Base-by-base conservation (phyloP, 2,329 filamentous ascomycete species). In the Paracoccidioides lutzii region DNA sequence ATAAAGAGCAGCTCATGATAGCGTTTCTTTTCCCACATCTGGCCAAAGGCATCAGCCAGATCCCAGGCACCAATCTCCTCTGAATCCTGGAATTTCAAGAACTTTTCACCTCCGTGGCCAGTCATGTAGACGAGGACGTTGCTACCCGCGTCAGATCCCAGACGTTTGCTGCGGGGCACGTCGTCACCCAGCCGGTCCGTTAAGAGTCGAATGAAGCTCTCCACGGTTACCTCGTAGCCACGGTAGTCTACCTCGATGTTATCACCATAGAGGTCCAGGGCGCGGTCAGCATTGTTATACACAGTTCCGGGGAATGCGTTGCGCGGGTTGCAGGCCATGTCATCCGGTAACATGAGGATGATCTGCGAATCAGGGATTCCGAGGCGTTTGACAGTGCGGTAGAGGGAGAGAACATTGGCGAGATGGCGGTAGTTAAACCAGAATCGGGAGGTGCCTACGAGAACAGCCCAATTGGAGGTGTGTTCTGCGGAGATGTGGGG, bases 351-450 rank as follows among this genome's bases (percentile, higher is more conserved):
- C 90, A 98, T 97, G 62, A 98, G 86, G 69, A 98, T 97, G 73
- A 98, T 98, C 71, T 98, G 93, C 53, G 89, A 95, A 73, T 98
- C 93, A 40, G 93, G 93, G 58, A 98, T 98, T 50, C 93, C 93
- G 41, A 98, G 83, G 10, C 93, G 88, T 76, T 98, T 98, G 60
- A 98, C 93, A 56, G 93, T 98, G 57, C 93, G 88, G 75, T 98
- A 98, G 60, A 98, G 84, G 58, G 91, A 96, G 59, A 98, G 83
- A 15, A 95, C 93, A 75, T 98, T 98, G 71, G 93, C 90, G 53
- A 98, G 85, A 72, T 98, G 93, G 57, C 93, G 87, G 74, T 98
- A 98, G 76, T 98, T 98, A 83, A 98, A 98, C 93, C 93, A 98
- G 79, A 98, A 98, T 54, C 93, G 87, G 54, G 93, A 98, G 5